Conservation (phyloP, 306 rosid species). For the Vigna mungo region DNA sequence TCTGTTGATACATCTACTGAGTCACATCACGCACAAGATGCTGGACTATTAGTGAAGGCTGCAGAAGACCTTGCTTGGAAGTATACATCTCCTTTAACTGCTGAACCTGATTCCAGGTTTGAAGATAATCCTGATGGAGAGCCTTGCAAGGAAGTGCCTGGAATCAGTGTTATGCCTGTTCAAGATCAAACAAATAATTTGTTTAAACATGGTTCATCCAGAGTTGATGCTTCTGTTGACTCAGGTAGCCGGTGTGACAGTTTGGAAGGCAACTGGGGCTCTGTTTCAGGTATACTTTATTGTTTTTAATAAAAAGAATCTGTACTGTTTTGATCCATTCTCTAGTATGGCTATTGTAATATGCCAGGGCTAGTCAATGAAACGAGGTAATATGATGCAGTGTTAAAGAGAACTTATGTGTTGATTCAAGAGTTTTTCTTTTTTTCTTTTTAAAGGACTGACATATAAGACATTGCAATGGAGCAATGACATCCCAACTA, state of each 20-base stretch:
- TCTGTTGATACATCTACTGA: conserved; percentile 36
- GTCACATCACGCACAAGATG: conserved; percentile 38
- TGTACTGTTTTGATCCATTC: neutral
- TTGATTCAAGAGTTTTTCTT: neutral
- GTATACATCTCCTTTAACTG: conserved; percentile 45
- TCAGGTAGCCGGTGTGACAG: conserved; percentile 75
- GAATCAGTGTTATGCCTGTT: conserved; percentile 34
- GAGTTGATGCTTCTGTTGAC: conserved; percentile 65
- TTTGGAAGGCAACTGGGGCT: conserved; percentile 89
- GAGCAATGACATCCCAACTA: no score
- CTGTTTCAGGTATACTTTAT: conserved; percentile 74
- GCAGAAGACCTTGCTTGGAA: conserved; percentile 39
- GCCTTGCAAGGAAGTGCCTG: conserved; percentile 36
- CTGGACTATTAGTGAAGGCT: conserved; percentile 40
- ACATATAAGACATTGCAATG: no score
- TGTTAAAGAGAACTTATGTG: conserved; percentile 3
- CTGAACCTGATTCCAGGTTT: conserved; percentile 44
- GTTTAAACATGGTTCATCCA: conserved; percentile 48
- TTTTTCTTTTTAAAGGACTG: no score
- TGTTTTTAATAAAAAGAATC: neutral
- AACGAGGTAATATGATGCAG: neutral
- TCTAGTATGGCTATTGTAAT: conserved; percentile 20
- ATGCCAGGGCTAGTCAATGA: conserved; percentile 18
- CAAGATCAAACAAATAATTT: conserved; percentile 49
- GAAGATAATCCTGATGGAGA: conserved; percentile 35